Evolutionary conservation across 2,329 filamentous ascomycete species (phyloP).

Genomic region (Xylaria hypoxylon): DNA sequence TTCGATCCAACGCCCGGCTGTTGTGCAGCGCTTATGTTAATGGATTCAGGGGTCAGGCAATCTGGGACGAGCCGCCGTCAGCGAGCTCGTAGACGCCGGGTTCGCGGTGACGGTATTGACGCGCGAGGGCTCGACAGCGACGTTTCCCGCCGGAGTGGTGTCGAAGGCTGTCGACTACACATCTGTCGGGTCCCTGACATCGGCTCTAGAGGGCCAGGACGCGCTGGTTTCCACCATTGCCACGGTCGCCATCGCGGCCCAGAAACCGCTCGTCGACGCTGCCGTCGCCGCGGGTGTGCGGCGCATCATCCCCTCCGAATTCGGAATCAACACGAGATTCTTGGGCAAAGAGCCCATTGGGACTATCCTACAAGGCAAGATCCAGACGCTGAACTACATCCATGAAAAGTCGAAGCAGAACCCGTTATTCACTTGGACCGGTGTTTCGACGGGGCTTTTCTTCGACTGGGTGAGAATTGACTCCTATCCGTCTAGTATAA

Average conservation of each 20-base stretch:
- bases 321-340: constrained; percentile 53
- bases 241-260: constrained; percentile 56
- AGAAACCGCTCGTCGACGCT: constrained; percentile 65
- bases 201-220: constrained; percentile 64
- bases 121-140: constrained; percentile 57
- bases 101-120: constrained; percentile 64
- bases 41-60: constrained; percentile 50
- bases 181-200: constrained; percentile 56
- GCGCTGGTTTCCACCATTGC: constrained; percentile 64
- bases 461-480: constrained; percentile 66
- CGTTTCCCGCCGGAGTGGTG: constrained; percentile 52
- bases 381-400: constrained; percentile 61
- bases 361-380: constrained; percentile 46
- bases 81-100: constrained; percentile 48
- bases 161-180: constrained; percentile 62
- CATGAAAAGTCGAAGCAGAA: constrained; percentile 59
- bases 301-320: constrained; percentile 69
- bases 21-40: constrained; percentile 19
- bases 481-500: neutral
- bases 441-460: constrained; percentile 67
- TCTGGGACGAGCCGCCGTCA: constrained; percentile 46
- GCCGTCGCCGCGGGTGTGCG: constrained; percentile 67
- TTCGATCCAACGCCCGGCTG: neutral
- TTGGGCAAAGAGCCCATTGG: constrained; percentile 41
- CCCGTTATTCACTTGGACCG: constrained; percentile 68